A percentile compares a stretch with the other conserved stretches of the same genome.
Conservation (phyloP, 305 asterid species). For the Fraxinus baroniana region DNA sequence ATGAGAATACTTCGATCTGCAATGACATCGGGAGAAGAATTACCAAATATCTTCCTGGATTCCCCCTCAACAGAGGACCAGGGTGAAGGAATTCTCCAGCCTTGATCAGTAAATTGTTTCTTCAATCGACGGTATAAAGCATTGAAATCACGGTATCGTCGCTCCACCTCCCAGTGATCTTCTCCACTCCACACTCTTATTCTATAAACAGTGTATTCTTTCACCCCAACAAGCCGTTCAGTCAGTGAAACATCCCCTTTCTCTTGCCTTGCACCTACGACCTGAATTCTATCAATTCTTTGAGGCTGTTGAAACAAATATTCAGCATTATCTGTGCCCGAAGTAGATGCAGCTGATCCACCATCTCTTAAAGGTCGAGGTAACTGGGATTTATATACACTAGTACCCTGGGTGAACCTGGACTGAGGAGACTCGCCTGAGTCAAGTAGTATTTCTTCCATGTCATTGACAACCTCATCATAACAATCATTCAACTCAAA, state of each 20-base stretch:
- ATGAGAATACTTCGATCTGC: slow-evolving; percentile 79
- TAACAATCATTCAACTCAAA: slow-evolving; percentile 54
- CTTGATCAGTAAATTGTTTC: slow-evolving; percentile 62
- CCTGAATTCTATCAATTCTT: slow-evolving; percentile 69
- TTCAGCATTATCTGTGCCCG: slow-evolving; percentile 56
- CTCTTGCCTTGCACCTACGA: slow-evolving; percentile 73
- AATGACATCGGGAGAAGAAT: slow-evolving; percentile 71
- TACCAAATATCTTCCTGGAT: slow-evolving; percentile 78
- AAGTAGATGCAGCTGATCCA: slow-evolving; percentile 88
- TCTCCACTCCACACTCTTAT: slow-evolving; percentile 68
- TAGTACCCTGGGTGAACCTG: slow-evolving; percentile 42
- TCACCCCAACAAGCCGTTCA: slow-evolving; percentile 84
- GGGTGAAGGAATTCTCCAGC: slow-evolving; percentile 72
- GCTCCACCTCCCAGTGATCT: slow-evolving; percentile 78
- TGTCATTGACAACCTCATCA: slow-evolving; percentile 82
- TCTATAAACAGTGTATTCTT: slow-evolving; percentile 69
- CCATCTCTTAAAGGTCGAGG: slow-evolving; percentile 77
- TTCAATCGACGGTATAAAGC: slow-evolving; percentile 62
- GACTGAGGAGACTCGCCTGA: slow-evolving; percentile 54
- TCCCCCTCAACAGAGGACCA: slow-evolving; percentile 83
- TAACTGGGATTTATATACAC: slow-evolving; percentile 43
- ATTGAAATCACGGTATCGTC: slow-evolving; percentile 82
- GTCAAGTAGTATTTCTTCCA: slow-evolving; percentile 92
- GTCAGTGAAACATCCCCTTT: slow-evolving; percentile 83
- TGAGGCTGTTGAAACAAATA: slow-evolving; percentile 47